Evolutionary conservation across 805 yeast genomes (phyloP).

Genomic region (Pichia scutulata): DNA sequence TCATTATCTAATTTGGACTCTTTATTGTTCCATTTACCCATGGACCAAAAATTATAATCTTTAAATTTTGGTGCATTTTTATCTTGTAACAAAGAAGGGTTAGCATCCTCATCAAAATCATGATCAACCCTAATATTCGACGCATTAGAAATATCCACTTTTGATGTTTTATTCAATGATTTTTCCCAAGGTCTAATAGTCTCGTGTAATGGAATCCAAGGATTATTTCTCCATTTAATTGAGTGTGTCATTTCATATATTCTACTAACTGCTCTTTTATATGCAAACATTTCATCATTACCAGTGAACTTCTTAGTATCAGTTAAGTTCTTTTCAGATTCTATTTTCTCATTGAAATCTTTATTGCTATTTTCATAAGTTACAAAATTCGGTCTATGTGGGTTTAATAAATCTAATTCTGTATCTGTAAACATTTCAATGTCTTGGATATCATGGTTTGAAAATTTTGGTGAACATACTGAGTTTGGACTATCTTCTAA

Average conservation of each 20-base stretch:
- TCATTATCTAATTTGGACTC: constrained; percentile 43
- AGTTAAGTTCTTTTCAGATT: constrained; percentile 33
- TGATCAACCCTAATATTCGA: background rate
- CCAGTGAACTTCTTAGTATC: constrained; percentile 58
- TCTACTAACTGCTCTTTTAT: constrained; percentile 61
- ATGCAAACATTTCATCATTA: constrained; percentile 71
- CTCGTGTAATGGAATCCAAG: constrained; percentile 50
- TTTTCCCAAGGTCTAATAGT: constrained; percentile 54
- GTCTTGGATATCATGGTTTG: constrained; percentile 31
- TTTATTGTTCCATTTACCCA: constrained; percentile 51
- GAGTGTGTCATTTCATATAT: constrained; percentile 35
- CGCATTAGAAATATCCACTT: no score
- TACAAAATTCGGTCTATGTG: constrained; percentile 63
- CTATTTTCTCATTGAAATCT: constrained; percentile 21
- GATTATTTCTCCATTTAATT: constrained; percentile 38
- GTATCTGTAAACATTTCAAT: constrained; percentile 68
- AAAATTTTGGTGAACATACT: constrained; percentile 1
- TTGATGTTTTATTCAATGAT: background rate
- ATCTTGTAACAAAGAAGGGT: constrained; percentile 1
- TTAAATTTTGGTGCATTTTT: constrained; percentile 35
- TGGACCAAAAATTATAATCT: constrained; percentile 56
- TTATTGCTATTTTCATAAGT: constrained; percentile 47
- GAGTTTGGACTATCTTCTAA: constrained; percentile 10
- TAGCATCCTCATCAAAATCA: background rate
- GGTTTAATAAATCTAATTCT: constrained; percentile 48